A percentile compares a stretch with the other conserved stretches of the same genome.
These are phyloP conservation scores for Diplodia mutila DNA, from an alignment of 2,329 filamentous ascomycete species.

Conservation along the genomic window DNA sequence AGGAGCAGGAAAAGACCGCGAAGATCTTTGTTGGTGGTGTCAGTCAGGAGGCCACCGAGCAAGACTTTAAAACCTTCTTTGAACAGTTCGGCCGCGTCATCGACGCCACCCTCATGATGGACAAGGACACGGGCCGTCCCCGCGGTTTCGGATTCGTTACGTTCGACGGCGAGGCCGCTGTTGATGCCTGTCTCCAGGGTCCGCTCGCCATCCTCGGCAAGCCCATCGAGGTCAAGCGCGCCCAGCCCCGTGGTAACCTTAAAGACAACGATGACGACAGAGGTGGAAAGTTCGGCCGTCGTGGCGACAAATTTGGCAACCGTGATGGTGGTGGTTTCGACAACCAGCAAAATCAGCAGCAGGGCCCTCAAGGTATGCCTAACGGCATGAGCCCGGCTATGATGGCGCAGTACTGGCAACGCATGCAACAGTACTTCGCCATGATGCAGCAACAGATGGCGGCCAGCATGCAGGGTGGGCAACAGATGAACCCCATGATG, in stretches of 20 bases:
- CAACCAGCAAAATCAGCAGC: slow-evolving; percentile 53
- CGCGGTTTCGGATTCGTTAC: slow-evolving; percentile 98
- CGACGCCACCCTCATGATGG: slow-evolving; percentile 99
- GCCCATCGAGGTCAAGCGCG: slow-evolving; percentile 97
- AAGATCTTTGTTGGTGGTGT: slow-evolving; percentile 99
- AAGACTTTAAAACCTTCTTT: slow-evolving; percentile 96
- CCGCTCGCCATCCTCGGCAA: slow-evolving; percentile 94
- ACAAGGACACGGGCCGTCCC: slow-evolving; percentile 97
- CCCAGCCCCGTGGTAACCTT: slow-evolving; percentile 91
- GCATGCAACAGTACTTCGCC: slow-evolving; percentile 96
- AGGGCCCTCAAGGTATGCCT: slow-evolving; percentile 38
- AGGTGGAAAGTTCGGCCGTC: slow-evolving; percentile 41
- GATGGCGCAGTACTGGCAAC: slow-evolving; percentile 98
- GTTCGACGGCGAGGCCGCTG: slow-evolving; percentile 92
- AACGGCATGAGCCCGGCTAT: slow-evolving; percentile 88
- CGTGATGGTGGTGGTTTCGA: slow-evolving; percentile 43
- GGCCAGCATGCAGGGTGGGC: slow-evolving; percentile 43
- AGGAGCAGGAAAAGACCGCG: slow-evolving; percentile 96
- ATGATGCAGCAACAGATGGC: slow-evolving; percentile 95
- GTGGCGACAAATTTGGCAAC: slow-evolving; percentile 43
- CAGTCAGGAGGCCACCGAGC: slow-evolving; percentile 93
- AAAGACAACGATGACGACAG: slow-evolving; percentile 83
- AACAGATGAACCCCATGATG: slow-evolving; percentile 59
- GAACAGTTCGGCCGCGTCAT: slow-evolving; percentile 94
- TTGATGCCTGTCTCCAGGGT: slow-evolving; percentile 83